A percentile compares a stretch with the other conserved stretches of the same genome.
These are phyloP conservation scores for Citropsis articulata DNA, from an alignment of 345 rosid species.

Conservation along the genomic window DNA sequence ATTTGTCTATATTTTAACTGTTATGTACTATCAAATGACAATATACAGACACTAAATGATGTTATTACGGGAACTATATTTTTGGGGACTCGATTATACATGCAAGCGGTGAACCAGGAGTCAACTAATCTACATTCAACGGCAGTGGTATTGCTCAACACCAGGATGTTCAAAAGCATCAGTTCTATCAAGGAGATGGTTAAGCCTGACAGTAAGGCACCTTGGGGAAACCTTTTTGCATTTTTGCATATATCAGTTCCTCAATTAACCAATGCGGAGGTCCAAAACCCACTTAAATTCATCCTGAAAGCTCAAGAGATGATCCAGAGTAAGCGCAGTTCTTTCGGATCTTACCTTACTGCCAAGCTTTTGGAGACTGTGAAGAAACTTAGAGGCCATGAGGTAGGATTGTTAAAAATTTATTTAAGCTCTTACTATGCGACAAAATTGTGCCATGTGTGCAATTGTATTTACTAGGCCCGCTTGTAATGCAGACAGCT, in stretches of 20 bases:
- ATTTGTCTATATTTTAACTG: too few relatives aligned
- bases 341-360: constrained; percentile 24
- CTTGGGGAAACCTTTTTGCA: constrained; percentile 43
- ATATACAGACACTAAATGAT: constrained; percentile 33
- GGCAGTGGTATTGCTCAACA: constrained; percentile 36
- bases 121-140: constrained; percentile 16
- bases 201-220: constrained; percentile 18
- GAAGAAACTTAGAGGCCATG: neutral
- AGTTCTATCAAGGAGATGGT: constrained; percentile 37
- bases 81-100: constrained; percentile 32
- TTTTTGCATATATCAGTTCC: constrained; percentile 32
- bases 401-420: too few relatives aligned
- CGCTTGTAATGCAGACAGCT: constrained; percentile 15
- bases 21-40: too few relatives aligned
- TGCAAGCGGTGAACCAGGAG: constrained; percentile 13
- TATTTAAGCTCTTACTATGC: too few relatives aligned
- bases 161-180: constrained; percentile 30
- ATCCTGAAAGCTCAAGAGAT: constrained; percentile 17
- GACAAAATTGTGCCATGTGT: too few relatives aligned
- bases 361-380: constrained; percentile 4
- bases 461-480: too few relatives aligned
- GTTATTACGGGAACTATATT: constrained; percentile 32
- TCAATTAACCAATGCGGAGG: neutral
- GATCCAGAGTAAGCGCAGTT: constrained; percentile 15
- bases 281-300: constrained; percentile 15